A percentile compares a stretch with the other conserved stretches of the same genome.
phyloP scores from a whole-genome alignment of 768 basidiomycete species.

The Macrocybe gigantea region DNA sequence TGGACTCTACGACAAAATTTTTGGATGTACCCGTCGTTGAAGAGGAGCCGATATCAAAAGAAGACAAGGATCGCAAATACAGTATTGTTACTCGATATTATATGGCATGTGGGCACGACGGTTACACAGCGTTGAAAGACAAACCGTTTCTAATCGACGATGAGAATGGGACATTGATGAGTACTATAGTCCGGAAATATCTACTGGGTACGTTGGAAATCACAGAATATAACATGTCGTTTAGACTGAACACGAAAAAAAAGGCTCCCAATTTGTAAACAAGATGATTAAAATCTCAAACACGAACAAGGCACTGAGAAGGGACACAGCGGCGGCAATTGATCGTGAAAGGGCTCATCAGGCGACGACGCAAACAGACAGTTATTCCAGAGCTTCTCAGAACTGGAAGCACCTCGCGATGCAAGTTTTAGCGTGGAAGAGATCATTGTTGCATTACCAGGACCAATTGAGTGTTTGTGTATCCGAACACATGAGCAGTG shows the following conservation, averaged over 20 bases:
- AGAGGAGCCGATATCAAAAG: constrained; percentile 48
- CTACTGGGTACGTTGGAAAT: constrained; percentile 54
- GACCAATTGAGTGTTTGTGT: constrained; percentile 54
- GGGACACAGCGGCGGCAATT: constrained; percentile 38
- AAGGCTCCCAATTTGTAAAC: constrained; percentile 74
- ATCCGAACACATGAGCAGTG: constrained; percentile 70
- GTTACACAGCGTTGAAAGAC: constrained; percentile 63
- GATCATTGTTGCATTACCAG: constrained; percentile 36
- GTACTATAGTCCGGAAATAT: constrained; percentile 75
- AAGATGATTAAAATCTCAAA: constrained; percentile 41
- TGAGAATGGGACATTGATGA: constrained; percentile 77
- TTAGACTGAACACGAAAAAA: neutral
- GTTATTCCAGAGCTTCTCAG: constrained; percentile 22
- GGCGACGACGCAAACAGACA: constrained; percentile 15
- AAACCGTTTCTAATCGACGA: constrained; percentile 72
- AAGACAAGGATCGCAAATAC: constrained; percentile 54
- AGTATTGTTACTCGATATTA: constrained; percentile 84
- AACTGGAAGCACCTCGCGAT: constrained; percentile 37
- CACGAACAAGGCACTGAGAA: constrained; percentile 28
- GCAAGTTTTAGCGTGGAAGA: too few species aligned
- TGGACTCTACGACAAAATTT: too few species aligned
- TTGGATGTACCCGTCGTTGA: constrained; percentile 20
- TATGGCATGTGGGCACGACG: constrained; percentile 81
- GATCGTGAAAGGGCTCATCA: constrained; percentile 40
- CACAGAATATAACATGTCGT: neutral